Evolutionary conservation across 169 alveolate species (phyloP), one percentile per base, ranked within the genome.

Genomic region (Babesia gibsoni): DNA sequence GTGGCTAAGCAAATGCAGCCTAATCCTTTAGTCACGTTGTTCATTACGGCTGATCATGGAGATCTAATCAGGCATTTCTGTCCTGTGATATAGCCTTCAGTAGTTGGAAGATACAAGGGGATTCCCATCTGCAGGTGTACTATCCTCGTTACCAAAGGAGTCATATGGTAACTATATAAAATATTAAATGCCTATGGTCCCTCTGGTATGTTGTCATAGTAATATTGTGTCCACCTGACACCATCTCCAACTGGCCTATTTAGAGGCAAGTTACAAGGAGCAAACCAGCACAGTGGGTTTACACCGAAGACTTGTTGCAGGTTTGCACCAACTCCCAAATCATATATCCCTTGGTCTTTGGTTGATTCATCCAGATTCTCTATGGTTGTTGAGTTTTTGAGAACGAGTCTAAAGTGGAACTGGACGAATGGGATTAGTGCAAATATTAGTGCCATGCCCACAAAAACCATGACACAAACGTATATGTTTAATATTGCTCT

Each of bases 221-320:
- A 77, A 39, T 79, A 69, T 52, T 78, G 89, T 30, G 94, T 84
- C 96, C 96, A 92, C 6, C 96, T 68, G 22, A 92, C 96, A 20
- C 96, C 96, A 64, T 92, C 96, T 0, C 96, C 96, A 12, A 90
- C 96, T 1, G 96, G 96, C 30, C 95, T 73, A 32, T 88, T 89
- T 10, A 92, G 84, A 37, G 90, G 84, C n/a, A 87, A 75, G 48
- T 91, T 92, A 53, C 83, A 87, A 10, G 96, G 96, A 39, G 92
- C 90, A 52, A 92, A 83, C 96, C 96, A 92, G 37, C 94, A 92
- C 52, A 91, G 79, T 0, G 95, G 92, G 67, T 92, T 89, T 27
- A 85, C 84, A 1, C 96, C 96, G 67, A 90, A 90, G 12, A 90
- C 95, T 69, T 90, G 92, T 52, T 73, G 90, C 42, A 90, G 10